Evolutionary conservation across 176 grass and related monocot genomes (phyloP).

Genomic region (Puya raimondii): DNA sequence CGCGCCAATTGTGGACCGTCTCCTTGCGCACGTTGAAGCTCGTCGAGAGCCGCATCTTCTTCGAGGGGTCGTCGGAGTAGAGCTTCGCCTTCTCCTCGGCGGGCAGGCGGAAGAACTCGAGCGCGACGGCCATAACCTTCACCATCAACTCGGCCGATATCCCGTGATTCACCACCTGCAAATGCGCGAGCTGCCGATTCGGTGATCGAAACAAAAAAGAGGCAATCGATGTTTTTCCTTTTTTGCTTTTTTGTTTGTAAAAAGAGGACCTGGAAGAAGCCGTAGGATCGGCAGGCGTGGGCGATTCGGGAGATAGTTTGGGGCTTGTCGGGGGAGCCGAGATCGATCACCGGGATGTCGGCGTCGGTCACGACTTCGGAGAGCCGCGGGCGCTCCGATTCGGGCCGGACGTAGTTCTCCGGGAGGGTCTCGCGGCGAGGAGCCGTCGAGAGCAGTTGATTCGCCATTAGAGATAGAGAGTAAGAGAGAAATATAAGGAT

Average conservation of each 20-base stretch:
- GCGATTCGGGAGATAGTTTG: slow-evolving; percentile 35
- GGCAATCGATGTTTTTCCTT: not conserved
- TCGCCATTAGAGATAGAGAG: slow-evolving; percentile 28
- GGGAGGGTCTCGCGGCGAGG: slow-evolving; percentile 26
- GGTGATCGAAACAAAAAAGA: not conserved
- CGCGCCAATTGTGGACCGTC: slow-evolving; percentile 72
- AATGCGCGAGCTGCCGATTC: slow-evolving; percentile 1
- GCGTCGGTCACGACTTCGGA: slow-evolving; percentile 31
- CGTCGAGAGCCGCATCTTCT: slow-evolving; percentile 69
- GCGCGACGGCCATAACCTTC: slow-evolving; percentile 42
- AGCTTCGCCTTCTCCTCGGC: slow-evolving; percentile 61
- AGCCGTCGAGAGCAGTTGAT: slow-evolving; percentile 52
- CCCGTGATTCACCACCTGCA: slow-evolving; percentile 55
- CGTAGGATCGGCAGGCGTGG: slow-evolving; percentile 47
- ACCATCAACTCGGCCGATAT: slow-evolving; percentile 39
- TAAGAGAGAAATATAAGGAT: not conserved
- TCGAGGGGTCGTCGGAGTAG: slow-evolving; percentile 58
- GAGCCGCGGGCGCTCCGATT: slow-evolving; percentile 48
- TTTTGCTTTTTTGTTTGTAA: no score
- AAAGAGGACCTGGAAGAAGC: slow-evolving; percentile 67
- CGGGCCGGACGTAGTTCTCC: slow-evolving; percentile 47
- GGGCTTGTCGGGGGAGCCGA: slow-evolving; percentile 33
- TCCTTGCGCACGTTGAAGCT: slow-evolving; percentile 74
- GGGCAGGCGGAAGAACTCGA: slow-evolving; percentile 60
- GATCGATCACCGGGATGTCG: slow-evolving; percentile 59